Evolutionary conservation across 345 rosid genomes (phyloP).

Genomic region (Lenwebbia sp.): DNA sequence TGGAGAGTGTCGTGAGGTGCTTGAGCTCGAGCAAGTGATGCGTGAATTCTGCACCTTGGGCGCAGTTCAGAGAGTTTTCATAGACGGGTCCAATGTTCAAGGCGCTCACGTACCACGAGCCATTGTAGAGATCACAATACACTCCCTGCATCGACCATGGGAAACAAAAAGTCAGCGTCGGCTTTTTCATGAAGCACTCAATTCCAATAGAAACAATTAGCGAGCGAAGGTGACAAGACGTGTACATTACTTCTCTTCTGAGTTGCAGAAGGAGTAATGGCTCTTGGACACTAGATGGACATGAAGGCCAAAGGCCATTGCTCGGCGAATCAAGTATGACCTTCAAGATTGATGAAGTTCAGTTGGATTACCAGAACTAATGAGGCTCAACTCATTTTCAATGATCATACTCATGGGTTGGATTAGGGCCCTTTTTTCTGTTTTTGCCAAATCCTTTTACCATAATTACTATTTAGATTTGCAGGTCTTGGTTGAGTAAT

Average conservation of each 20-base stretch:
- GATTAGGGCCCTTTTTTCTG: neutral
- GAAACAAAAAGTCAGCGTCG: neutral
- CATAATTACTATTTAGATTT: neutral
- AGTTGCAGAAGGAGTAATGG: neutral
- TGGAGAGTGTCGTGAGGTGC: conserved; percentile 13
- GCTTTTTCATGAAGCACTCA: neutral
- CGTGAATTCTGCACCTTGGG: conserved; percentile 10
- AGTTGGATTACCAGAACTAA: neutral
- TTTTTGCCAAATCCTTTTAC: neutral
- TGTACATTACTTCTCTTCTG: neutral
- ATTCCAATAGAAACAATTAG: neutral
- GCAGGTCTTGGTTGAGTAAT: neutral
- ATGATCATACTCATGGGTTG: neutral
- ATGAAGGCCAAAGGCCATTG: neutral
- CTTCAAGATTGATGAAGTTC: neutral
- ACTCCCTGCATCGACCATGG: conserved; percentile 18
- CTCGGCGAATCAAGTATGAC: neutral
- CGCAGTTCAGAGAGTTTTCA: conserved; percentile 22
- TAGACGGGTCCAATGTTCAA: conserved; percentile 20
- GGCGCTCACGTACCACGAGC: conserved; percentile 16
- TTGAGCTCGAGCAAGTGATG: conserved; percentile 12
- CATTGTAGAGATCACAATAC: conserved; percentile 18
- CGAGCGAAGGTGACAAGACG: neutral
- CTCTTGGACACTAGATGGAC: neutral
- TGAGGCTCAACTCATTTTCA: neutral